Conservation (phyloP, 1,284 basidiomycete genomes). For the Austroboletus rostrupii region DNA sequence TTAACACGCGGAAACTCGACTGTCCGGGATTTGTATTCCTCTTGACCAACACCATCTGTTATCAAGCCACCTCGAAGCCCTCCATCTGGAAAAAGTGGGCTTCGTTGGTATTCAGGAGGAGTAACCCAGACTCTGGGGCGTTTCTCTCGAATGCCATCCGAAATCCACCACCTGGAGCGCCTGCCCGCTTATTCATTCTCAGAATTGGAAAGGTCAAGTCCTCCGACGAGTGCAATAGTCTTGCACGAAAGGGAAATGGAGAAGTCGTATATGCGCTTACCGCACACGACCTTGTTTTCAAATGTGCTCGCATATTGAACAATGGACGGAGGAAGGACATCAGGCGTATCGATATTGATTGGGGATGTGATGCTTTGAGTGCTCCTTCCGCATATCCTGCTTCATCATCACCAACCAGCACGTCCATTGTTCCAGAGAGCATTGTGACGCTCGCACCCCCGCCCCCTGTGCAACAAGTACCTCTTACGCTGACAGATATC, state of each 20-base stretch:
- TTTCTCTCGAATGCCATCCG: slow-evolving; percentile 32
- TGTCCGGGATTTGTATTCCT: slow-evolving; percentile 47
- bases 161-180: slow-evolving; percentile 22
- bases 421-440: slow-evolving; percentile 5
- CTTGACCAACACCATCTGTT: slow-evolving; percentile 42
- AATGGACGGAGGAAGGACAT: slow-evolving; percentile 46
- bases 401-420: neutral
- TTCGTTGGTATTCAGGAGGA: slow-evolving; percentile 19
- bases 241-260: slow-evolving; percentile 50
- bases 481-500: slow-evolving; percentile 37
- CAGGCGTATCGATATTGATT: slow-evolving; percentile 44
- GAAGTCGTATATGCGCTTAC: slow-evolving; percentile 41
- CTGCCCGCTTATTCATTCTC: slow-evolving; percentile 48
- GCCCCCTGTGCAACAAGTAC: slow-evolving; percentile 42
- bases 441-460: slow-evolving; percentile 27
- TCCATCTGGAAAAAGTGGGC: neutral
- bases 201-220: slow-evolving; percentile 53
- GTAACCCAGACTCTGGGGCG: slow-evolving; percentile 9
- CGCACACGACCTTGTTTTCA: slow-evolving; percentile 42
- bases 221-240: slow-evolving; percentile 45
- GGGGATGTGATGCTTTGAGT: slow-evolving; percentile 29
- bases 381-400: neutral
- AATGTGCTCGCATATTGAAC: slow-evolving; percentile 46
- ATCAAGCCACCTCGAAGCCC: slow-evolving; percentile 33
- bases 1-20: slow-evolving; percentile 18